Evolutionary conservation across 371 early-diverging fungal species (phyloP), one percentile per base, ranked within the genome.

Genomic region (Apophysomyces trapeziformis): DNA sequence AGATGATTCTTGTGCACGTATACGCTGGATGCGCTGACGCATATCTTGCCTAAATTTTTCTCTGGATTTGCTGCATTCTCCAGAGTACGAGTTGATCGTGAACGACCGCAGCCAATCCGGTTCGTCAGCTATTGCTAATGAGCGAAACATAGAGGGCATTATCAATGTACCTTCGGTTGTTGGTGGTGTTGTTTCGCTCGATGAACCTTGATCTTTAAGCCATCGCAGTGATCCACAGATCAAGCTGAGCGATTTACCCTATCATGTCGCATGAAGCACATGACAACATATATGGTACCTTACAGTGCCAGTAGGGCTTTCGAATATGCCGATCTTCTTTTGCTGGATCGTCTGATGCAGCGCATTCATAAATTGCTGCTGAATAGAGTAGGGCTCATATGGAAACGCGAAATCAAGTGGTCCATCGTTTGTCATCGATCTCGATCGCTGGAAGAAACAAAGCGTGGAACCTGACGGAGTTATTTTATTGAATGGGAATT

Each of bases 241-340:
- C 35, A 96, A 77, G 64, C 91, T 91, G 5, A 97, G 84, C 13
- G 94, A 92, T 79, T 96, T 96, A 36, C 96, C 96, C 88, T 89
- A 63, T 12, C 32, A 36, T 26, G 54, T 1, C 18, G 36, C 9
- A 7, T 14, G 57, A 18, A 39, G n/a, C 43, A 4, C 9, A 39
- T 60, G 37, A 35, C 12, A 12, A 18, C 13, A 35, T 21, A 21
- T 21, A 41, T 41, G 39, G 37, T 58, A 26, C 41, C 65, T 68
- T 77, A 91, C 92, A 5, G 96, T 96, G 12, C 97, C 96, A 3
- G 96, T 97, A 5, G 97, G 97, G 26, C 89, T 90, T 72, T 96
- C 95, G 63, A 96, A 93, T 2, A 97, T 86, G 7, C 90, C 93
- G 58, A 96, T 84, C 61, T 93, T 87, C 4, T 85, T 76, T 21